Evolutionary conservation across 768 basidiomycete species (phyloP), one percentile per base, ranked within the genome.

Genomic region (Rhodosporidiobolus odoratus): DNA sequence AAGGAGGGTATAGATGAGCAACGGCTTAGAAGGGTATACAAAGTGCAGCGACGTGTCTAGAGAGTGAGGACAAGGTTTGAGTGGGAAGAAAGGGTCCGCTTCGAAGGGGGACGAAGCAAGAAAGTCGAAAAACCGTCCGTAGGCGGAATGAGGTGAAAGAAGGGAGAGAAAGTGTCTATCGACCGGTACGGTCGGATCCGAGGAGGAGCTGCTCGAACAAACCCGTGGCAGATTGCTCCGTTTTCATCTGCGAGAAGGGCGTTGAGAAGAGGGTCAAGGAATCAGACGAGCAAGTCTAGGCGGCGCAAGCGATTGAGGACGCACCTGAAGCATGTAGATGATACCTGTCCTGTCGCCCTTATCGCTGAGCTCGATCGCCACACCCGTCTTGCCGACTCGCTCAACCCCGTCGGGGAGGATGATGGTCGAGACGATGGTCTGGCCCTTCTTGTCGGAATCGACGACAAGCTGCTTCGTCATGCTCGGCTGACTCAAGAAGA

Each of bases 391-490:
- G 30, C 91, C 96, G n/a, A 99, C 95, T 56, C 95, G 84, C 81
- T 99, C 96, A 35, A 98, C 95, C 13, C 94, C 96, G 79, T 97
- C 94, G 8, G 88, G 91, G 61, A 97, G 82, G 38, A 99, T 91
- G 71, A 98, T 96, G 10, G 96, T 97, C 50, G 92, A 95, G 72
- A 99, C 93, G 50, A 98, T 80, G 74, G 92, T 83, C 71, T 87
- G 88, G 65, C 87, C 85, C 78, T 86, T 89, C 76, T 84, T 85
- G 72, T 93, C 91, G 13, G 88, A 86, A 80, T 93, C 89, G 38
- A 97, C 94, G 23, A 98, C 96, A 37, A 99, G 85, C 80, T 99
- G 96, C 81, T 99, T 99, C 76, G 92, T 83, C 76, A 92, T 92
- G 34, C 88, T 91, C 35, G 92, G 91, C 65, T 84, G 83, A 78